Evolutionary conservation across 192 early-diverging fungal species (phyloP).

Genomic region (Phycomyces blakesleeanus): DNA sequence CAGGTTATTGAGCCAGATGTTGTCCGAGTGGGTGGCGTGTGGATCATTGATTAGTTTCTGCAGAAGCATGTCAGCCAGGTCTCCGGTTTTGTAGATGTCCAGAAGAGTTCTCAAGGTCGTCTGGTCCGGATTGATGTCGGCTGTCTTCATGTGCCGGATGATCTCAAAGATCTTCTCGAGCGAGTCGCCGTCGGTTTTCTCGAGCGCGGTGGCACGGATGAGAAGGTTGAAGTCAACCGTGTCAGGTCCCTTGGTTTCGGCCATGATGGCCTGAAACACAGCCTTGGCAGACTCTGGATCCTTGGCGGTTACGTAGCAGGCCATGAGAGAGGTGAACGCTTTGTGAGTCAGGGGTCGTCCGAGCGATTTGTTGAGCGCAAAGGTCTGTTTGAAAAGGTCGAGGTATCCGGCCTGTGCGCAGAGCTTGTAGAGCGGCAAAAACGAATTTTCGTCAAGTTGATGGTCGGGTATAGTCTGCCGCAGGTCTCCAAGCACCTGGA

Average conservation of each 20-base stretch:
- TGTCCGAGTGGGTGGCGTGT: slow-evolving; percentile 2
- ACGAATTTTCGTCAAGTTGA: not conserved
- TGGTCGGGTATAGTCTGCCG: not conserved
- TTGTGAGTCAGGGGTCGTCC: slow-evolving; percentile 10
- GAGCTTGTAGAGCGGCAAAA: not conserved
- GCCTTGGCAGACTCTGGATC: slow-evolving; percentile 11
- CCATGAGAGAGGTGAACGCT: slow-evolving; percentile 21
- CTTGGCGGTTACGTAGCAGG: slow-evolving; percentile 16
- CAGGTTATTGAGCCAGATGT: slow-evolving; percentile 21
- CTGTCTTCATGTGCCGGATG: slow-evolving; percentile 25
- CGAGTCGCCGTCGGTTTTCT: not conserved
- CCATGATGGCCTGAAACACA: slow-evolving; percentile 10
- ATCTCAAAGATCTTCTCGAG: slow-evolving; percentile 21
- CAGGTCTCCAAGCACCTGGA: not conserved
- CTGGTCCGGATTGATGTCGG: slow-evolving; percentile 16
- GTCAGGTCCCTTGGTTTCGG: slow-evolving; percentile 24
- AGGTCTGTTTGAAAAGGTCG: not conserved
- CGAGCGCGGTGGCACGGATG: slow-evolving; percentile 4
- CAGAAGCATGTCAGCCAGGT: slow-evolving; percentile 4
- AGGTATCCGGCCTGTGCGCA: slow-evolving; percentile 22
- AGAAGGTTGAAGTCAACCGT: slow-evolving; percentile 29
- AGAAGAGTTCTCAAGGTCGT: slow-evolving; percentile 21
- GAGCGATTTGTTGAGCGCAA: not conserved
- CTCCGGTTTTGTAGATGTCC: slow-evolving; percentile 15
- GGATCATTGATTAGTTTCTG: slow-evolving; percentile 5